Percentiles rank a stretch among this genome's conserved stretches.
Evolutionary conservation across 441 rosid species (phyloP).

Genomic region (Gossypium davidsonii): DNA sequence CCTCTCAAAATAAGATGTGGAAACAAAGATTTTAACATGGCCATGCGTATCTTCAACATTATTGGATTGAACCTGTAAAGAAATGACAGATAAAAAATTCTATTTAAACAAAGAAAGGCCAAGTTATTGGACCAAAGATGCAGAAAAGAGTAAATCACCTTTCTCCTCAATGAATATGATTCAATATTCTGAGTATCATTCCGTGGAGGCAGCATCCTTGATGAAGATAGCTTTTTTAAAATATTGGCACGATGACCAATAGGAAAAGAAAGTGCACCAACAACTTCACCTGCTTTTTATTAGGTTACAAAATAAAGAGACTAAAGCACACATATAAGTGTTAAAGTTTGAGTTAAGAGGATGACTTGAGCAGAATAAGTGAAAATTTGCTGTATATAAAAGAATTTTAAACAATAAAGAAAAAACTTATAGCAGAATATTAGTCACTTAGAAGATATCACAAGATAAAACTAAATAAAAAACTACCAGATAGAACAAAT

Average conservation of each 20-base stretch:
- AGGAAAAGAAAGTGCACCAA: slow-evolving; percentile 84
- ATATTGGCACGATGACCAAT: slow-evolving; percentile 61
- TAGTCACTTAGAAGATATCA: background rate
- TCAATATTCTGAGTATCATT: slow-evolving; percentile 45
- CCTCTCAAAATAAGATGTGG: slow-evolving; percentile 81
- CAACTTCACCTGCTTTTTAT: slow-evolving; percentile 76
- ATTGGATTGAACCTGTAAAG: slow-evolving; percentile 33
- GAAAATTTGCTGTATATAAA: background rate
- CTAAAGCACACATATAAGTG: background rate
- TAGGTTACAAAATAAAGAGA: slow-evolving; percentile 15
- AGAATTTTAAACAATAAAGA: background rate
- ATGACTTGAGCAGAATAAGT: background rate
- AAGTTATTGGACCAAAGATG: background rate
- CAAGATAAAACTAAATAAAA: background rate
- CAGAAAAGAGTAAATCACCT: slow-evolving; percentile 41
- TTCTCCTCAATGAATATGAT: slow-evolving; percentile 60
- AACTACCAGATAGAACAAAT: background rate
- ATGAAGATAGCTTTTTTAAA: slow-evolving; percentile 75
- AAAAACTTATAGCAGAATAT: background rate
- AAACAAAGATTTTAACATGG: slow-evolving; percentile 60
- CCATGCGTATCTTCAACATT: slow-evolving; percentile 46
- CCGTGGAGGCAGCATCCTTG: slow-evolving; percentile 65
- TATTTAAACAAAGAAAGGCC: background rate
- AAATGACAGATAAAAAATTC: background rate
- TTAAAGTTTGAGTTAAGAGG: background rate